Evolutionary conservation across 2,329 filamentous ascomycete genomes (phyloP).

Genomic region (Alternaria sp.): DNA sequence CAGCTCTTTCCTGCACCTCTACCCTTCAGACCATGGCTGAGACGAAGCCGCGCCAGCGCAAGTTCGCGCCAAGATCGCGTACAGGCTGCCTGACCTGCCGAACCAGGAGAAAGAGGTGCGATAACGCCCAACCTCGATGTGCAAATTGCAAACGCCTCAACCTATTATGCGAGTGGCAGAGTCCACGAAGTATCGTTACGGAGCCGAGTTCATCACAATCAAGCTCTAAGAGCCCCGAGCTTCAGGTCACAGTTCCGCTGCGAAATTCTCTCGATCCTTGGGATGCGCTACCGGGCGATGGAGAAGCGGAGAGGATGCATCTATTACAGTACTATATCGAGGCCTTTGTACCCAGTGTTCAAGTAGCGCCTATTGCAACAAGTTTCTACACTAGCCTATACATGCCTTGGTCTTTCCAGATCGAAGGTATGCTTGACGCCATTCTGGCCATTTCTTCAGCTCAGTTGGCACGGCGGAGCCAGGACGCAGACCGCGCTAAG

Average conservation of each 20-base stretch:
- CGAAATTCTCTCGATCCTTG: conserved; percentile 39
- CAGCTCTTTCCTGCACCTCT: neutral
- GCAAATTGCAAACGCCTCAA: conserved; percentile 48
- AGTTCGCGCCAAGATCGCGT: conserved; percentile 48
- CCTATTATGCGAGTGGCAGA: conserved; percentile 47
- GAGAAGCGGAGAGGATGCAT: conserved; percentile 37
- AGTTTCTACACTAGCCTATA: conserved; percentile 49
- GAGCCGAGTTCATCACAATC: conserved; percentile 11
- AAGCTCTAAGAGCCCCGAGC: conserved; percentile 23
- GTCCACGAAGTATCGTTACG: conserved; percentile 35
- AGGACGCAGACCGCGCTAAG: conserved; percentile 36
- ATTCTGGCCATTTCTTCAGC: conserved; percentile 48
- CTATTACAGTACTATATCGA: conserved; percentile 48
- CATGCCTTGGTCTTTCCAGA: conserved; percentile 48
- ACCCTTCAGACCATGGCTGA: conserved; percentile 41
- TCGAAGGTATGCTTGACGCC: conserved; percentile 47
- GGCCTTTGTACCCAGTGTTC: conserved; percentile 48
- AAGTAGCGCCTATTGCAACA: conserved; percentile 44
- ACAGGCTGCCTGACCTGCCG: conserved; percentile 49
- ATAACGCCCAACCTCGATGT: conserved; percentile 45
- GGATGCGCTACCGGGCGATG: conserved; percentile 40
- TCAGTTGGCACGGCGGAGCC: conserved; percentile 43
- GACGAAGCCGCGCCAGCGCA: conserved; percentile 43
- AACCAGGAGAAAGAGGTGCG: conserved; percentile 46
- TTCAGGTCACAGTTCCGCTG: conserved; percentile 24